Evolutionary conservation across 176 grass and related monocot species (phyloP), one percentile per base, ranked within the genome.

Genomic region (Bonia amplexicaulis): DNA sequence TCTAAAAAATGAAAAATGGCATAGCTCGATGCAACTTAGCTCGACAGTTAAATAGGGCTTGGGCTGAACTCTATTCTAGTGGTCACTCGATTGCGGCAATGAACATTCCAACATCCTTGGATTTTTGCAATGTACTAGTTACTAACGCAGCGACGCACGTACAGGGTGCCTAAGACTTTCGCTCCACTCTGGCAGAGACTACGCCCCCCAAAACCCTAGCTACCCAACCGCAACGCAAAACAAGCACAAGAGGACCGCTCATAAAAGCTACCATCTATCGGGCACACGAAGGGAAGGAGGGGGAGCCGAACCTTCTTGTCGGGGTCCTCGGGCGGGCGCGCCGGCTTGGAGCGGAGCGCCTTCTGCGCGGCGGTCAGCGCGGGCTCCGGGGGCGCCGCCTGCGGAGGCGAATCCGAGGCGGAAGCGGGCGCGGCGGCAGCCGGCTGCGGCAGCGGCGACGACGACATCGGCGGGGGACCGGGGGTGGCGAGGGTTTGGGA

Each of bases 331-430:
- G 81, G 13, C 16, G 55, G 45, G 14, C 90, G 78, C 49, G 65
- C 12, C 54, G 91, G 33, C 81, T 93, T 93, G 77, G 81, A 93
- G 81, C 91, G 91, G 62, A 84, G 80, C 35, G 81, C 85, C 81
- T 93, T 93, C 71, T 90, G 91, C 15, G 76, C 65, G 25, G 68
- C 29, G 79, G 78, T 86, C 48, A 86, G 39, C 41, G 67, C 77
- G 46, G 90, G 14, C 19, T 87, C 82, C 45, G 19, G 52, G n/a
- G 51, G 37, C 17, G 79, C 60, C 25, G 70, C 53, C 23, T 63
- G 62, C 0, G 47, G 67, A 13, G 75, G 41, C 14, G 58, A 49
- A 8, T 19, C 58, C 3, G 58, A 39, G 15, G 58, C 58, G 13
- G 40, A 19, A 16, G 66, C 17, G 0, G 74, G 49, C 15, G 19